Base-by-base conservation (phyloP, 2,329 filamentous ascomycete genomes). In the Fusarium pseudonygamai region DNA sequence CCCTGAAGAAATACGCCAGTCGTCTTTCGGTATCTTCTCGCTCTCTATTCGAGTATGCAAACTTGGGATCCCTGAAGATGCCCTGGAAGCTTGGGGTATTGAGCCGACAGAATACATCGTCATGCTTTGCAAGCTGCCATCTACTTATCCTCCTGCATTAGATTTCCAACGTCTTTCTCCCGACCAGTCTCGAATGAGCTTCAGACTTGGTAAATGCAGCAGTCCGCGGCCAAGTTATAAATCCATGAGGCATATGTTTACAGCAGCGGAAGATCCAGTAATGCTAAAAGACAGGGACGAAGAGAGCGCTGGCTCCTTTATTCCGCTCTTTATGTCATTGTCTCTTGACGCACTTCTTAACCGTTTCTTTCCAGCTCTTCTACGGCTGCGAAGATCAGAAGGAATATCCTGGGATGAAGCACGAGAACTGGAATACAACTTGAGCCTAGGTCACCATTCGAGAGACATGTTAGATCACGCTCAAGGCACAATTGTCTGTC, bases 81-180 rank as follows among this genome's bases (percentile, higher is more conserved):
- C 90, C 1, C 88, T 94, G 81, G 87, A 92, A 77, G 93, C 94
- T 4, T 97, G 95, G 95, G 87, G 92, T 67, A 80, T 97, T 16
- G 82, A 88, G 20, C 82, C 85, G 0, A 81, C 85, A 1, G 91
- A 95, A 39, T 95, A 96, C 77, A 80, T 97, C 43, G 88, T 96
- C 9, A 84, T 97, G 9, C 84, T 97, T 28, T 87, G 96, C 47
- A 87, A 88, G 40, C 93, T 93, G 72, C 82, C 85, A 0, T 80
- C 81, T n/a, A 86, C 84, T 0, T 97, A 97, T 80, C 86, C 85
- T 37, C 83, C 84, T 7, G 83, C 93, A 55, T 87, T 92, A 22
- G 79, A 87, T 1, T 79, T 93, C 15, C 78, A 88, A 20, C 78
- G 80, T 80, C 83, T 60, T 78, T 85, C 62, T 78, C 43, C 72